A percentile compares a stretch with the other conserved stretches of the same genome.
These are phyloP conservation scores for Dryadomyces quercivorus DNA, from an alignment of 2,329 filamentous ascomycete species.

Conservation along the genomic window DNA sequence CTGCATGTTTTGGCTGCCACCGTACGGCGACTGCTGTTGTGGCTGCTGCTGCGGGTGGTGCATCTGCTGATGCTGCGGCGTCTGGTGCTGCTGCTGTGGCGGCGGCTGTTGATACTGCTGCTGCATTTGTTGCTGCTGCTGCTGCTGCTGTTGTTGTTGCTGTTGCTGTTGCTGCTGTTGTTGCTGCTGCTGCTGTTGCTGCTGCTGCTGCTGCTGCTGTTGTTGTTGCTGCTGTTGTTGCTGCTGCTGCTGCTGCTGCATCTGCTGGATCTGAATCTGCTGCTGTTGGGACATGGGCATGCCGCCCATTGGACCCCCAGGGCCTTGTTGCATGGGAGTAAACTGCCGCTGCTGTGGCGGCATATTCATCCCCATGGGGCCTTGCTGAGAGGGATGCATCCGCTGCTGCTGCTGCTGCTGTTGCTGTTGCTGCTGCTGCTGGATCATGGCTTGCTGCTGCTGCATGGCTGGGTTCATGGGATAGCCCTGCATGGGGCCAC, in stretches of 20 bases:
- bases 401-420: too few species aligned
- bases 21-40: conserved; percentile 15
- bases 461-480: conserved; percentile 37
- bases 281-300: conserved; percentile 24
- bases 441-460: conserved; percentile 21
- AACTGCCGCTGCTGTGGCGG: conserved; percentile 25
- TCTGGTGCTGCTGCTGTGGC: too few species aligned
- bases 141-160: conserved; percentile 18
- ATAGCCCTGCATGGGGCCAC: conserved; percentile 37
- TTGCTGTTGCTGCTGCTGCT: conserved; percentile 21
- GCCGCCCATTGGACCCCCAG: conserved; percentile 22
- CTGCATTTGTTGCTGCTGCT: too few species aligned
- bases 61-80: conserved; percentile 22
- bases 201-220: conserved; percentile 17
- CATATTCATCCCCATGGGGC: conserved; percentile 20
- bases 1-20: conserved; percentile 18
- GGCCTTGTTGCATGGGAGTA: conserved; percentile 22
- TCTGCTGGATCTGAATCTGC: conserved; percentile 12
- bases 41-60: conserved; percentile 13
- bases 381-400: conserved; percentile 28
- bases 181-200: conserved; percentile 13
- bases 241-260: background rate
- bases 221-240: background rate
- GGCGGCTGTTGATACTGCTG: too few species aligned
- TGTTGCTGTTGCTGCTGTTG: conserved; percentile 17